These are phyloP conservation scores for Macadamia integrifolia DNA, from an alignment of 164 flowering plant genomes.

Conservation along the genomic window DNA sequence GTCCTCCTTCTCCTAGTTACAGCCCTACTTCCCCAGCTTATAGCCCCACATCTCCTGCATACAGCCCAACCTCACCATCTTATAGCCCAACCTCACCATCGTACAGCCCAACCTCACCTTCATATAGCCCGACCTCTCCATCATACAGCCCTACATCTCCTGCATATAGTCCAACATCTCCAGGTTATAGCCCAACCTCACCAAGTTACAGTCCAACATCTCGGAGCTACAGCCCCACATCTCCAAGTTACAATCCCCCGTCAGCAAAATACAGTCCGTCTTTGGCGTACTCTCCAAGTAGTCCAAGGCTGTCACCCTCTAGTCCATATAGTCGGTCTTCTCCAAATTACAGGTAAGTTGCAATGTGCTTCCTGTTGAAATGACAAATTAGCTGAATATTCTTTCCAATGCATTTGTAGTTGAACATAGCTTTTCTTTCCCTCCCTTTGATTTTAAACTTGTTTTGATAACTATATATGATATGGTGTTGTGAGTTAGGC, in stretches of 20 bases:
- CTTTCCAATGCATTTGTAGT: no score
- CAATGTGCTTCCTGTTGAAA: neutral
- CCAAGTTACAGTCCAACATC: conserved; percentile 85
- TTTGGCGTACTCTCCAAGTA: conserved; percentile 83
- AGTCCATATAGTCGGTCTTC: conserved; percentile 90
- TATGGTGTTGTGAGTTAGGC: neutral
- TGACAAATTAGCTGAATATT: no score
- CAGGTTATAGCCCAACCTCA: conserved; percentile 79
- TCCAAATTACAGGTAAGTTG: conserved; percentile 82
- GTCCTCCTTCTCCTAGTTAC: conserved; percentile 81
- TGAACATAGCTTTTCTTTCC: no score
- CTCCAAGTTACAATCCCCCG: conserved; percentile 56
- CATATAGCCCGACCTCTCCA: conserved; percentile 92
- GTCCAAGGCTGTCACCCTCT: conserved; percentile 75
- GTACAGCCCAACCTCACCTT: conserved; percentile 91
- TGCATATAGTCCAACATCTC: conserved; percentile 83
- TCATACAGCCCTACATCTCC: conserved; percentile 95
- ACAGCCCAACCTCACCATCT: conserved; percentile 88
- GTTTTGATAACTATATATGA: no score
- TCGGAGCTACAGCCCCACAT: conserved; percentile 73
- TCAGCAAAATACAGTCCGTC: conserved; percentile 84
- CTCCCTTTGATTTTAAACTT: neutral
- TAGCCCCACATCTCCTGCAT: conserved; percentile 85
- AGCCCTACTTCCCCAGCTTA: conserved; percentile 90
- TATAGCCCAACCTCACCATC: conserved; percentile 94